These are phyloP conservation scores for Aphanomyces cochlioides DNA, from an alignment of 352 stramenopile species.

Conservation along the genomic window DNA sequence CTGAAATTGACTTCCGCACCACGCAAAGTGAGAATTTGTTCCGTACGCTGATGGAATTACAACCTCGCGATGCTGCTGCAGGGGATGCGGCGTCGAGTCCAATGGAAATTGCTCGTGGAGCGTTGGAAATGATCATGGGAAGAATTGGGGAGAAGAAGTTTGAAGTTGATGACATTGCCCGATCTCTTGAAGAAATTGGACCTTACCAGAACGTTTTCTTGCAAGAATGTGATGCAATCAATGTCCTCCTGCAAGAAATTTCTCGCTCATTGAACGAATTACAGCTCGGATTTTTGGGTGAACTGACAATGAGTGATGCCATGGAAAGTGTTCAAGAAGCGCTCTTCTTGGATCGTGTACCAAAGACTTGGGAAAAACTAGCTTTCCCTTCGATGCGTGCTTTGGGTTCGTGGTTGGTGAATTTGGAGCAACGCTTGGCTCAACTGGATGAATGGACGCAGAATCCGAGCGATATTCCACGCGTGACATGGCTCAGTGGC, in stretches of 20 bases:
- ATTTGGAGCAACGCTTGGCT: conserved; percentile 88
- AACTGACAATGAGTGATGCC: conserved; percentile 96
- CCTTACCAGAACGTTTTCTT: conserved; percentile 97
- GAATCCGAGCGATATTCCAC: conserved; percentile 94
- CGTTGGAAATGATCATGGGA: conserved; percentile 91
- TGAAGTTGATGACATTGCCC: conserved; percentile 94
- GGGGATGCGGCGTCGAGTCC: conserved; percentile 89
- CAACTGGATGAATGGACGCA: conserved; percentile 97
- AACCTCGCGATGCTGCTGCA: conserved; percentile 84
- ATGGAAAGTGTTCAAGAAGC: conserved; percentile 95
- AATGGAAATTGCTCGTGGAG: conserved; percentile 87
- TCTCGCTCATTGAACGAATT: conserved; percentile 95
- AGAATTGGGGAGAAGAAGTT: conserved; percentile 97
- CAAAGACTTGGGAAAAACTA: conserved; percentile 92
- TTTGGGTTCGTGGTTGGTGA: conserved; percentile 91
- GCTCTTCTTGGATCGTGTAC: conserved; percentile 92
- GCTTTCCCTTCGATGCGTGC: conserved; percentile 91
- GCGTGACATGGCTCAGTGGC: conserved; percentile 93
- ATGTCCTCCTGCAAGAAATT: conserved; percentile 93
- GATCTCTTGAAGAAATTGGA: conserved; percentile 91
- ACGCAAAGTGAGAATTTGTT: conserved; percentile 95
- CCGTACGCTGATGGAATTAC: conserved; percentile 93
- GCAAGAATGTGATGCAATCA: conserved; percentile 98
- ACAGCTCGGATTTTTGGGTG: conserved; percentile 94
- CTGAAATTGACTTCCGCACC: conserved; percentile 97